Evolutionary conservation across 169 alveolate species (phyloP).

Genomic region (Pseudocohnilembus persalinus): DNA sequence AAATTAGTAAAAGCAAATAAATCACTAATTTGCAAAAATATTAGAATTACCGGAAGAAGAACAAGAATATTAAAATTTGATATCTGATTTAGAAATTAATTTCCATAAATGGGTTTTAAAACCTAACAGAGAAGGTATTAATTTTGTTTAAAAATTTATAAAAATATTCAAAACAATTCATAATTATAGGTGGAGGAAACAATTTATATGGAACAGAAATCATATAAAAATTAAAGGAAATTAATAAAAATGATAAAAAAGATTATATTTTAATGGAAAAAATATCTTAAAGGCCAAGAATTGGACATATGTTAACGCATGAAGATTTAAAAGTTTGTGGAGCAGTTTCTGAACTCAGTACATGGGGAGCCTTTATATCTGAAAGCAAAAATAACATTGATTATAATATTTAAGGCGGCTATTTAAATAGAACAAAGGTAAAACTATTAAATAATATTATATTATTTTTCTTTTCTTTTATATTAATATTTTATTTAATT

Average conservation of each 20-base stretch:
- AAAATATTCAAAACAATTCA: no score
- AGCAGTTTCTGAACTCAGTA: not conserved
- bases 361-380: not conserved
- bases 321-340: not conserved
- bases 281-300: constrained; percentile 23
- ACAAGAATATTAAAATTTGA: constrained; percentile 5
- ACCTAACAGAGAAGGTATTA: constrained; percentile 42
- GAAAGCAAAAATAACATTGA: not conserved
- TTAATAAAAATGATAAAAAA: constrained; percentile 13
- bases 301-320: not conserved
- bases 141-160: not conserved
- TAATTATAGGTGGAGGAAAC: constrained; percentile 32
- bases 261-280: constrained; percentile 42
- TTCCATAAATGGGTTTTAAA: constrained; percentile 34
- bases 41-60: constrained; percentile 37
- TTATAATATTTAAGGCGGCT: not conserved
- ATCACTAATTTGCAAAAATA: constrained; percentile 28
- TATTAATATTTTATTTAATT: no score
- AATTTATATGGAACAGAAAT: constrained; percentile 37
- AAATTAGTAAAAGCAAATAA: constrained; percentile 5
- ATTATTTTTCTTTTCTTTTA: no score
- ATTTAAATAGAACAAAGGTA: not conserved
- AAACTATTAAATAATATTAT: no score
- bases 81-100: constrained; percentile 14
- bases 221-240: not conserved